Conservation (phyloP, 176 grass and related monocot genomes). For the Saccharum officinarum region DNA sequence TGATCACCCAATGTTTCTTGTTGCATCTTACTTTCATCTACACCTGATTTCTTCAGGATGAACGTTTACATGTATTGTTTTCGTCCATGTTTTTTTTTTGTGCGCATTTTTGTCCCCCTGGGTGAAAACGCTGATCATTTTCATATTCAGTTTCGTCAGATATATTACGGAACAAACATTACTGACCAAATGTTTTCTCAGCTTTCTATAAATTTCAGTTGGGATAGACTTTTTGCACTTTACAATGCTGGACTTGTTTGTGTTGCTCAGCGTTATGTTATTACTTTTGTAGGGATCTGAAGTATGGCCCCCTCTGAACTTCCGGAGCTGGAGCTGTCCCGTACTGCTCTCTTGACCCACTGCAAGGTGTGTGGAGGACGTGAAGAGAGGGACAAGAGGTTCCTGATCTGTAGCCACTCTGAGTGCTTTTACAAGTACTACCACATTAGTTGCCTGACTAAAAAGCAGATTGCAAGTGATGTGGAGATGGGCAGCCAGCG, state of each 20-base stretch:
- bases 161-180: background rate
- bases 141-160: background rate
- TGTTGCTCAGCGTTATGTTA: background rate
- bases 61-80: background rate
- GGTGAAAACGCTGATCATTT: background rate
- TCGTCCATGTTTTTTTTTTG: background rate
- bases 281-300: constrained; percentile 35
- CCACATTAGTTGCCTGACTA: constrained; percentile 66
- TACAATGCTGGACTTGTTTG: background rate
- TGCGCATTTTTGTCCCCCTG: background rate
- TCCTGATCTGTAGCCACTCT: constrained; percentile 65
- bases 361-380: constrained; percentile 66
- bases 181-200: background rate
- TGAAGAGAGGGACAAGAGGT: constrained; percentile 60
- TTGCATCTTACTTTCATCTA: constrained; percentile 10
- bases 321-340: constrained; percentile 22
- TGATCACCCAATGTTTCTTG: background rate
- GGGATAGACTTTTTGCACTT: background rate
- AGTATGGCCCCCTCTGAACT: constrained; percentile 29
- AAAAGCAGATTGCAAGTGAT: constrained; percentile 53
- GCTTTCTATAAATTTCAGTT: background rate
- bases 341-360: constrained; percentile 22
- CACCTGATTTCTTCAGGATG: constrained; percentile 3
- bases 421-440: constrained; percentile 83
- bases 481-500: constrained; percentile 27